Percentiles rank a stretch among this genome's conserved stretches.
Evolutionary conservation across 495 filamentous ascomycete genomes (phyloP).

Genomic region (Talaromyces thailandensis): DNA sequence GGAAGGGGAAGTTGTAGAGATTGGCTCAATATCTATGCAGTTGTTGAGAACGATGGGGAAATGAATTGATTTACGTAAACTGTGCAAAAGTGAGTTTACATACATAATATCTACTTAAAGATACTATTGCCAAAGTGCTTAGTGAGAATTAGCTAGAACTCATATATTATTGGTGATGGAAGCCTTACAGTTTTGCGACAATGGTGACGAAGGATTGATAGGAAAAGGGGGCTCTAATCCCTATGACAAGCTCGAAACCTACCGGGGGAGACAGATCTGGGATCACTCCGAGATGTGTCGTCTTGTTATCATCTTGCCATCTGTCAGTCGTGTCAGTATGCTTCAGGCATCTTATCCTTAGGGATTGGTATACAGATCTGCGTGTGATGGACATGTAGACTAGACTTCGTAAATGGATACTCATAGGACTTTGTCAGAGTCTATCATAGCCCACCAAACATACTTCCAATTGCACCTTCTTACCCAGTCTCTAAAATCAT

Average conservation of each 20-base stretch:
- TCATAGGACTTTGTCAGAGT: not conserved
- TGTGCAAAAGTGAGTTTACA: not conserved
- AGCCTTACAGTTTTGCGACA: not conserved
- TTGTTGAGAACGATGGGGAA: not conserved
- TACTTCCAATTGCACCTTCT: not conserved
- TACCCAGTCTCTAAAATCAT: too few relatives aligned
- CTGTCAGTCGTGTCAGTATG: not conserved
- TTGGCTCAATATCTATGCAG: too few relatives aligned
- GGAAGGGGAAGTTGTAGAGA: too few relatives aligned
- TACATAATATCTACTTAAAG: not conserved
- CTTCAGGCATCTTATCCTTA: not conserved
- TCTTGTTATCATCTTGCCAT: too few relatives aligned
- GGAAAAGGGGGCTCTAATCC: too few relatives aligned
- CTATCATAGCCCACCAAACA: not conserved
- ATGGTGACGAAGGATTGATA: not conserved
- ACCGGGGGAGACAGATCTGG: too few relatives aligned
- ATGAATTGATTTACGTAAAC: not conserved
- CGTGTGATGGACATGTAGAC: not conserved
- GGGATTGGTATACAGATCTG: not conserved
- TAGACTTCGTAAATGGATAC: not conserved
- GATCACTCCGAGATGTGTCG: too few relatives aligned
- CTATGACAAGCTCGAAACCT: too few relatives aligned
- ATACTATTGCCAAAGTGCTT: not conserved
- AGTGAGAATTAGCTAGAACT: not conserved
- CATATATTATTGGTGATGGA: not conserved